Base-by-base conservation (phyloP, 2,329 filamentous ascomycete species). In the Pestalotiopsis fici region DNA sequence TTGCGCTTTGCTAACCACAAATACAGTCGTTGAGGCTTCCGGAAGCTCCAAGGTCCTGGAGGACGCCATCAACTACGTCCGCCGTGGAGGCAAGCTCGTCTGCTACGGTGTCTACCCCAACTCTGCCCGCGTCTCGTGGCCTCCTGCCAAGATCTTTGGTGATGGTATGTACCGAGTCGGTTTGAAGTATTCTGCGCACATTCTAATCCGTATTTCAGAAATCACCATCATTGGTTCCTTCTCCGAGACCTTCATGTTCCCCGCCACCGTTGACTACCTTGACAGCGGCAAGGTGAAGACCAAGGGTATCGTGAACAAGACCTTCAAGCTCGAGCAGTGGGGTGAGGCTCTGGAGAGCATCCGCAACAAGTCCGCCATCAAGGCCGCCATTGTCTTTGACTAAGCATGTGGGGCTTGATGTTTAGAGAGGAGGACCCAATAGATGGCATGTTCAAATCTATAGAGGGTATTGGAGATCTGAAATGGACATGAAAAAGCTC, bases 221-320 rank as follows among this genome's bases (percentile, higher is more conserved):
- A 91, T 93, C 72, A 92, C 90, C 71, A 91, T 93, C 71, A 81
- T 93, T 65, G 90, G 91, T 28, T 91, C 88, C 64, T 93, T 93
- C 81, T 92, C 88, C 60, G 90, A 93, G 78, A 91, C 89, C 27
- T 91, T 89, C 80, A 92, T 91, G 85, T 91, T 92, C 83, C 90
- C 83, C 11, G 78, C 83, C 66, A 85, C 83, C 3, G 81, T 84
- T 61, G 80, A 83, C 76, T 83, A 87, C 76, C 83, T 88, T 35
- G 85, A 89, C 74, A 85, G 82, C 21, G 86, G 87, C 66, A 89
- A 88, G 77, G 83, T 90, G 72, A 88, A 85, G 79, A 85, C 91
- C 63, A 81, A 85, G 64, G 90, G 91, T 3, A 92, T 93, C 65
- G 90, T 92, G 70, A 92, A 92, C 81, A 92, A 92, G 83, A 87